Base-by-base conservation (phyloP, 306 rosid species). In the Rosa multiflora region DNA sequence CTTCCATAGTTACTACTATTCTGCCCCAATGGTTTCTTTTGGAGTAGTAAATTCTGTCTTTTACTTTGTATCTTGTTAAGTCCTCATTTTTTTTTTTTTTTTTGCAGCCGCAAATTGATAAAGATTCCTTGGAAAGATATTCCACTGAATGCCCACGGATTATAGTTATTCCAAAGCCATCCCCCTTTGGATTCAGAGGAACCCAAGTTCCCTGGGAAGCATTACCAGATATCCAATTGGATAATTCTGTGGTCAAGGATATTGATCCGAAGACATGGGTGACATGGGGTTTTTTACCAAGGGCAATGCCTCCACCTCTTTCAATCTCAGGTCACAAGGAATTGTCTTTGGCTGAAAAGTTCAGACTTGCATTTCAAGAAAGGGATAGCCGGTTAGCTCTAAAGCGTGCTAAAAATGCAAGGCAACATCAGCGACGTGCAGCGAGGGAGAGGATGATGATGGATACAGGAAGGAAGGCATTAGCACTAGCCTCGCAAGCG, bases 361-460 rank as follows among this genome's bases (percentile, higher is more conserved):
- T 95, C 84, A 91, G 94, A 70, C 95, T 91, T 58, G 98, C 99
- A 32, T 95, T 95, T 82, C 90, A 17, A n/a, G 98, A 95, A 86
- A 90, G 97, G 83, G 99, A 95, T 77, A 90, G 70, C 21, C 88
- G 94, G 40, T 84, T 91, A 69, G 99, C 98, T 74, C 97, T 95
- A 4, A 92, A 95, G 79, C 86, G 99, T 73, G 99, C 98, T 11
- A 92, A 92, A 78, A 95, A 95, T 76, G 93, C 94, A 0, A 92
- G 99, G 82, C 99, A 95, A 70, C 95, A 85, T 61, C 97, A 86
- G 78, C 90, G 98, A 14, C 96, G 97, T 23, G 98, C 93, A 0
- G 93, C 82, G 75, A 83, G 90, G 76, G 98, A 92, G 55, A 82
- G 88, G 90, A 44, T 87, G 86, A 82, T 88, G 89, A 86, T 80